These are phyloP conservation scores for Ogataea dorogensis DNA, from an alignment of 805 yeast species.

Conservation along the genomic window DNA sequence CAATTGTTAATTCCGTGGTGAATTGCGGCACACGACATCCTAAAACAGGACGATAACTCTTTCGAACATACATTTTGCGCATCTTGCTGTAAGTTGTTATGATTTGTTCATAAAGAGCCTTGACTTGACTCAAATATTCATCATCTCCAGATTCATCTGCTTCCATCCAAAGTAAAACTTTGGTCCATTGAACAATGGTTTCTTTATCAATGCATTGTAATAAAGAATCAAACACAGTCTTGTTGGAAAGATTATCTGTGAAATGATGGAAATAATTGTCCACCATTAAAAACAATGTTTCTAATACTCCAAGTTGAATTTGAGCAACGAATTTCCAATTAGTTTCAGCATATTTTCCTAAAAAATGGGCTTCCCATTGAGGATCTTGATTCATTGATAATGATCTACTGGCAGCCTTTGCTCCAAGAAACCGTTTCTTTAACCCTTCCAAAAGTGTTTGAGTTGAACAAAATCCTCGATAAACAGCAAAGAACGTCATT, in stretches of 20 bases:
- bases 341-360: slow-evolving; percentile 41
- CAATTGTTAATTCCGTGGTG: slow-evolving; percentile 39
- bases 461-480: slow-evolving; percentile 64
- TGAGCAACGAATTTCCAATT: slow-evolving; percentile 69
- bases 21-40: slow-evolving; percentile 39
- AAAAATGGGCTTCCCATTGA: slow-evolving; percentile 50
- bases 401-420: slow-evolving; percentile 58
- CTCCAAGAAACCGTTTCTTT: slow-evolving; percentile 56
- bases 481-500: slow-evolving; percentile 67
- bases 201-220: slow-evolving; percentile 69
- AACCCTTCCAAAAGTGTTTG: slow-evolving; percentile 49
- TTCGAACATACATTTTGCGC: slow-evolving; percentile 67
- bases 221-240: slow-evolving; percentile 59
- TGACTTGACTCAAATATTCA: slow-evolving; percentile 21
- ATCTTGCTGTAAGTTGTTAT: slow-evolving; percentile 57
- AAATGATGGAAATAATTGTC: slow-evolving; percentile 75
- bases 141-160: slow-evolving; percentile 17
- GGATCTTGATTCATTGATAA: slow-evolving; percentile 35
- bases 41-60: slow-evolving; percentile 62
- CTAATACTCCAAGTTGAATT: slow-evolving; percentile 79
- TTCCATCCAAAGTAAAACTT: slow-evolving; percentile 28
- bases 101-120: slow-evolving; percentile 24
- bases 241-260: slow-evolving; percentile 61
- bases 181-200: slow-evolving; percentile 51
- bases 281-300: slow-evolving; percentile 68